Base-by-base conservation (phyloP, 441 rosid species). In the Breynia disticha region DNA sequence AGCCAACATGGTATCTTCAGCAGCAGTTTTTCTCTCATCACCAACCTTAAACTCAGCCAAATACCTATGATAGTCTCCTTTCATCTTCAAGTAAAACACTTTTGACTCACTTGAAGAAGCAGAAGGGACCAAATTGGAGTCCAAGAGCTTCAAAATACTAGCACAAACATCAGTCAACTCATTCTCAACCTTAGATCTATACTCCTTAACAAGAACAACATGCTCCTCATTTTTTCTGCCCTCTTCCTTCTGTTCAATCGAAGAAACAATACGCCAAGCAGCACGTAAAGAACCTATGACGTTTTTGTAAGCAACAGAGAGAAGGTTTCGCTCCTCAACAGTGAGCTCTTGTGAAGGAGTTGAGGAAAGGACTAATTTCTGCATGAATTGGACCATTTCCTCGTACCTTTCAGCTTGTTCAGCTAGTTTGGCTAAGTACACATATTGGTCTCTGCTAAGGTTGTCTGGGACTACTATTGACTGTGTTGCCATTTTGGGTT, bases 201-300 rank as follows among this genome's bases (percentile, higher is more conserved):
- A 88, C 16, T 88, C 95, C 79, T 85, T 88, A 32, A 88, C 91
- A 4, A 88, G 82, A 42, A 71, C 71, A 20, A 77, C 96, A 65
- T 85, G 96, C 18, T 85, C 96, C 56, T 85, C 95, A 79, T 88
- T 85, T 81, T 83, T 83, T 45, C 96, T 70, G 0, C 84, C 80
- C 59, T 87, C 96, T 68, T 87, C 90, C 60, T 87, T 87, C 79
- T 84, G 86, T 74, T 87, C 90, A 51, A 86, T 86, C 52, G 96
- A 84, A 1, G 90, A 82, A 4, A 84, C 84, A 62, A 87, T 87
- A 32, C 96, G 77, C 96, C 95, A 88, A 9, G 95, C 90, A 0
- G 96, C 95, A 1, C 95, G 87, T 22, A 88, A 87, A 20, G 96
- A 85, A 14, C 96, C 96, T 71, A 88, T 88, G 59, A 88, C 96